Evolutionary conservation across 2,329 filamentous ascomycete species (phyloP), one percentile per base, ranked within the genome.

Genomic region (Hypoxylon rubiginosum): DNA sequence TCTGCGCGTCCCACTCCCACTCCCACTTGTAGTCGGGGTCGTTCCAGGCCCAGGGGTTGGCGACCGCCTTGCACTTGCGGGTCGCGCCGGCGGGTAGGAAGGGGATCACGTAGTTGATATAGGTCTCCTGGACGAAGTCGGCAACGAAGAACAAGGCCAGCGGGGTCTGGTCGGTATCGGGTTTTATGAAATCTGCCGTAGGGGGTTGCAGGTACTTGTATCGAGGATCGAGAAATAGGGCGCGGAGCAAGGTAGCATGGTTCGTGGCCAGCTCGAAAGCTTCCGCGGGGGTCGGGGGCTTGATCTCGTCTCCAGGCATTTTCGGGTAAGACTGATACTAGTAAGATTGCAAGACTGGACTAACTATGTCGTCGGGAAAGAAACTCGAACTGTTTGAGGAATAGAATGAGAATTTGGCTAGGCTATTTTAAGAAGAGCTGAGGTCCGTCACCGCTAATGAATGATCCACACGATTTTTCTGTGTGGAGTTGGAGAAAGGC

Each of bases 51-150:
- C 75, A 77, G 10, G 75, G 74, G 67, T 77, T 77, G 50, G 48
- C 71, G 34, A 76, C 56, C 50, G 57, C 74, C 30, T 75, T 74
- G 69, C 73, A 75, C 34, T 73, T 74, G 49, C 74, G 73, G 36
- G 72, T 71, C 21, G 73, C 72, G n/a, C 71, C 75, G 15, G 61
- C 17, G 1, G 75, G 75, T 21, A 77, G 71, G 57, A 72, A 74
- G 8, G 74, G 75, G 26, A 76, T 21, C 9, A 76, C 69, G 62
- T 69, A 61, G 9, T 75, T 63, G 59, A 74, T 26, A 64, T 77
- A 77, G 4, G 74, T 77, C 10, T 52, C 71, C 66, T 77, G 73
- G 10, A 75, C 58, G 63, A 77, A 77, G 28, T 77, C 75, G 52
- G 72, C 45, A n/a, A 71, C 64, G 66, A 69, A 73, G 52, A 71